Conservation (phyloP, 306 rosid species). For the Amphicarpaea edgeworthii region DNA sequence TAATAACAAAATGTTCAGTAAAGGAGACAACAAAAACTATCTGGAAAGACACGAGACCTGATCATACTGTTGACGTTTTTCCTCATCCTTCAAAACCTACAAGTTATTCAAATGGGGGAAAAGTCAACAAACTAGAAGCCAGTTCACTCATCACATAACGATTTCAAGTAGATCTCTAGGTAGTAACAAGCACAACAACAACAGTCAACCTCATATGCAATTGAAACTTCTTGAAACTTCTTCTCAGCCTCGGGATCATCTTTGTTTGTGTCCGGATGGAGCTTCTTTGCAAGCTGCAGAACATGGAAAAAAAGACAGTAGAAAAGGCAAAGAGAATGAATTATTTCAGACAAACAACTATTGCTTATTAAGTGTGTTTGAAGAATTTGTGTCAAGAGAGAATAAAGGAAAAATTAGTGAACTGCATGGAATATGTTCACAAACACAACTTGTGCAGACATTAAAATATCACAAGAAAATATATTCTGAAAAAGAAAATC, state of each 20-base stretch:
- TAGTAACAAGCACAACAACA: constrained; percentile 23
- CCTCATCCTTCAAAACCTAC: constrained; percentile 93
- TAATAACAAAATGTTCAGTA: constrained; percentile 4
- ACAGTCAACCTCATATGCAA: constrained; percentile 85
- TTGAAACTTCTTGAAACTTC: constrained; percentile 91
- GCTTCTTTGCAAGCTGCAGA: constrained; percentile 89
- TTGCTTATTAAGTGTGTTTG: neutral
- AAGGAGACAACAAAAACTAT: constrained; percentile 3
- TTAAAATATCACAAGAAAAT: constrained; percentile 1
- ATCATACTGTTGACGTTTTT: constrained; percentile 84
- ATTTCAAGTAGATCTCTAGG: constrained; percentile 13
- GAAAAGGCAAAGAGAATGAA: neutral
- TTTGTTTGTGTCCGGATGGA: constrained; percentile 97
- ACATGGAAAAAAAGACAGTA: constrained; percentile 34
- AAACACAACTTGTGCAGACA: constrained; percentile 27
- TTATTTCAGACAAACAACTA: constrained; percentile 18
- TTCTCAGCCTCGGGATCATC: constrained; percentile 91
- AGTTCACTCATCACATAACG: constrained; percentile 18
- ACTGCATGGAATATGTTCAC: neutral
- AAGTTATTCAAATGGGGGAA: constrained; percentile 20
- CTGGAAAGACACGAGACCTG: constrained; percentile 62
- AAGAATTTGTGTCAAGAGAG: neutral
- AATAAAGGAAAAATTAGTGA: neutral
- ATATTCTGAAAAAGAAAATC: constrained; percentile 28
- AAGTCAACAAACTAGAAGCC: constrained; percentile 8